Percentiles rank a stretch among this genome's conserved stretches.
phyloP scores from a whole-genome alignment of 352 stramenopile species.

The Phytophthora podocarpi region DNA sequence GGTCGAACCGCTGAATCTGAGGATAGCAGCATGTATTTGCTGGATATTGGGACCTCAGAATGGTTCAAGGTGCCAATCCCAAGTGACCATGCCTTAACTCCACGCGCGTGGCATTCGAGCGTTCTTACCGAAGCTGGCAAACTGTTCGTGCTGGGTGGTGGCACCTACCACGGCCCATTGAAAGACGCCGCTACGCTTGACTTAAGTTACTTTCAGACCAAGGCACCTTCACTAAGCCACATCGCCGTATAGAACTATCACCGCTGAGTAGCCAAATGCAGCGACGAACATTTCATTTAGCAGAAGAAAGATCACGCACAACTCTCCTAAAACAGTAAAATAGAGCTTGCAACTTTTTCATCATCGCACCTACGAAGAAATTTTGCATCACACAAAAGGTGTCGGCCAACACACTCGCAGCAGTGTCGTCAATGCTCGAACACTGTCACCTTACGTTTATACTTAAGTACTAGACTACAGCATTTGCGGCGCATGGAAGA shows the following conservation, averaged over 20 bases:
- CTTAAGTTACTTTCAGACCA: slow-evolving; percentile 40
- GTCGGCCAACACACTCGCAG: too few species aligned
- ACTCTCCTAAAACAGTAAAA: too few species aligned
- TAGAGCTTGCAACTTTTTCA: too few species aligned
- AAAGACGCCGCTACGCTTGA: slow-evolving; percentile 60
- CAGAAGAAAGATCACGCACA: too few species aligned
- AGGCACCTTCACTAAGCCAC: slow-evolving; percentile 7
- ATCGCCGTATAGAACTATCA: too few species aligned
- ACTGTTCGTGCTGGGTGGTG: slow-evolving; percentile 64
- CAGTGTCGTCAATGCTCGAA: too few species aligned
- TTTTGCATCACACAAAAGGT: too few species aligned
- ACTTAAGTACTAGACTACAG: too few species aligned
- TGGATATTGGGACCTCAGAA: slow-evolving; percentile 50
- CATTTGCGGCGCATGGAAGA: too few species aligned
- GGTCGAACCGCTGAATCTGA: slow-evolving; percentile 55
- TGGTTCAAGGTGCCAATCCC: slow-evolving; percentile 60
- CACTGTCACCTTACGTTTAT: too few species aligned
- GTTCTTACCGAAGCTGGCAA: slow-evolving; percentile 38
- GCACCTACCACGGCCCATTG: slow-evolving; percentile 61
- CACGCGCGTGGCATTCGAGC: slow-evolving; percentile 75
- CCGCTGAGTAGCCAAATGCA: neutral
- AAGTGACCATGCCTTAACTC: slow-evolving; percentile 24
- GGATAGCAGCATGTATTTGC: slow-evolving; percentile 53
- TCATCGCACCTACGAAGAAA: too few species aligned
- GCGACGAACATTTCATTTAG: slow-evolving; percentile 12